Evolutionary conservation across 2,329 filamentous ascomycete species (phyloP).

Genomic region (Beauveria pseudobassiana): DNA sequence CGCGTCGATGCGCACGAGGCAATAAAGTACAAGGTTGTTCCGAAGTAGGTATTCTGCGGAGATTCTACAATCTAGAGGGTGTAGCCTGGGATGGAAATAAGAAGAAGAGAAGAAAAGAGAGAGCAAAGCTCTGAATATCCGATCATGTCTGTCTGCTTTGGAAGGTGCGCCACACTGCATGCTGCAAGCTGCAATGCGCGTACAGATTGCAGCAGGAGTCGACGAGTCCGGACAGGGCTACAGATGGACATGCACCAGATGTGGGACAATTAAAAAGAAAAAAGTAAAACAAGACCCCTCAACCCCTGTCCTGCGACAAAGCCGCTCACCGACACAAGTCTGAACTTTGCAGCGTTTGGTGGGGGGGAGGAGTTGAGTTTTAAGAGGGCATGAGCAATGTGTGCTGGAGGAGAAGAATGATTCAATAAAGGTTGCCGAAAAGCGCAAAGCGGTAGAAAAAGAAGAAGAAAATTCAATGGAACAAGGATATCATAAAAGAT

Average conservation of each 20-base stretch:
- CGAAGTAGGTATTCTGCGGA: too few relatives aligned
- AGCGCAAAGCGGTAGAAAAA: neutral
- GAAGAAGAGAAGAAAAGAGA: neutral
- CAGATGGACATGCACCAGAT: conserved; percentile 4
- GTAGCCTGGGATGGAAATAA: too few relatives aligned
- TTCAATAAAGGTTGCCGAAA: neutral
- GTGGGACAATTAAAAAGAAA: neutral
- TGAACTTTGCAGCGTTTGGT: neutral
- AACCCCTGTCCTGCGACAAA: neutral
- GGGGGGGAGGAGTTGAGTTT: neutral
- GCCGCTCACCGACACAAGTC: neutral
- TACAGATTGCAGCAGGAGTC: neutral
- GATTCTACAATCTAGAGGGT: too few relatives aligned
- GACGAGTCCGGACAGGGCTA: conserved; percentile 1
- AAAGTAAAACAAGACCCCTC: too few relatives aligned
- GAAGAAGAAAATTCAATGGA: neutral
- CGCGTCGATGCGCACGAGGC: too few relatives aligned
- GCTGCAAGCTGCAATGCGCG: neutral
- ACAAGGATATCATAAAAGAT: neutral
- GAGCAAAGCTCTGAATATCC: neutral
- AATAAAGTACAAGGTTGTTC: too few relatives aligned
- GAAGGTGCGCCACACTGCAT: neutral
- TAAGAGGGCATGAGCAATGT: neutral
- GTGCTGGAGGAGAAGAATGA: too few relatives aligned
- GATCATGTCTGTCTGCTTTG: neutral